A percentile compares a stretch with the other conserved stretches of the same genome.
These are phyloP conservation scores for Actinomortierella ambigua DNA, from an alignment of 371 early-diverging fungal species.

Conservation along the genomic window DNA sequence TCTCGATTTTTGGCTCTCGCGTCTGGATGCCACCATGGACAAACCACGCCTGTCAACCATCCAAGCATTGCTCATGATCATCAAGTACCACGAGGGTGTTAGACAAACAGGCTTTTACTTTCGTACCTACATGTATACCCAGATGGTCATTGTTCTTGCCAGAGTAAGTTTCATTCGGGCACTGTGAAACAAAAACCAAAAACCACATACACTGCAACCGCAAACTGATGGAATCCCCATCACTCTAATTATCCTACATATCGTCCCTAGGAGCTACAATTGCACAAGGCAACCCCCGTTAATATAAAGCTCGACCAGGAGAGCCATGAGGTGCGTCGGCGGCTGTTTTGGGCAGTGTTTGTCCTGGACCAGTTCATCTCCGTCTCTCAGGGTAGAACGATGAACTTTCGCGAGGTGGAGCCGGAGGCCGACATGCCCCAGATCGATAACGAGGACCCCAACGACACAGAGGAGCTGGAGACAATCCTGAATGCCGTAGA, in stretches of 20 bases:
- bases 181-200: slow-evolving; percentile 53
- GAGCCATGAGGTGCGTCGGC: slow-evolving; percentile 36
- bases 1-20: slow-evolving; percentile 40
- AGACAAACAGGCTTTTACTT: slow-evolving; percentile 48
- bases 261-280: slow-evolving; percentile 45
- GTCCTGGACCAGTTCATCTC: slow-evolving; percentile 44
- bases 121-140: slow-evolving; percentile 48
- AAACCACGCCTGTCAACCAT: slow-evolving; percentile 47
- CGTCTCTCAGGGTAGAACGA: slow-evolving; percentile 41
- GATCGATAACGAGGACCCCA: slow-evolving; percentile 39
- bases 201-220: too few species aligned
- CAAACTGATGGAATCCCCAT: too few species aligned
- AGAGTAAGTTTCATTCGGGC: slow-evolving; percentile 54
- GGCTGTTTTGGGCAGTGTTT: slow-evolving; percentile 44
- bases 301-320: slow-evolving; percentile 44
- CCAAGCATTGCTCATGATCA: slow-evolving; percentile 42
- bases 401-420: slow-evolving; percentile 43
- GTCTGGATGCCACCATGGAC: slow-evolving; percentile 45
- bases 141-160: slow-evolving; percentile 53
- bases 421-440: slow-evolving; percentile 42
- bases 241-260: too few species aligned
- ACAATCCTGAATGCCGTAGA: slow-evolving; percentile 36
- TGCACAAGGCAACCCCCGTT: slow-evolving; percentile 44
- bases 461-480: slow-evolving; percentile 39
- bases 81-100: slow-evolving; percentile 47